Evolutionary conservation across 495 filamentous ascomycete species (phyloP), one percentile per base, ranked within the genome.

Genomic region (Talaromyces adpressus): DNA sequence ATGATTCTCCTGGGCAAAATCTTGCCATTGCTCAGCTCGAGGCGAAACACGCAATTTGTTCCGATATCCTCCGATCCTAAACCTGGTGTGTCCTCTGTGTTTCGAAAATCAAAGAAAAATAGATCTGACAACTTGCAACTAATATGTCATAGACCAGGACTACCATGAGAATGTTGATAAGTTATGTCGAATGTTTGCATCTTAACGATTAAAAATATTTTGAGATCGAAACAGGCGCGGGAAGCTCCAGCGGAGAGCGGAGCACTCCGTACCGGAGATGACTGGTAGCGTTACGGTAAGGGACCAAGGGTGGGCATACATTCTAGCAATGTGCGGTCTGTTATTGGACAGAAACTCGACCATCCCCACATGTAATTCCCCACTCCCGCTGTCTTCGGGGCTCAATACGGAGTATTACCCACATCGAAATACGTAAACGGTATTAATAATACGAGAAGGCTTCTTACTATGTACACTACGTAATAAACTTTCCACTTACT

Each of bases 161-260:
- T 27, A 27, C 4, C 25, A 27, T 27, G 25, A 27, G 4, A 27
- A 27, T 27, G 25, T 27, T 27, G 2, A 27, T 27, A 27, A 2
- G 25, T 27, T 6, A 6, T 3, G 5, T 32, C 30, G 30, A 32
- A 36, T 14, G 34, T 11, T 36, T 14, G 34, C 34, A 36, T 12
- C 3, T 36, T 36, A 32, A n/a, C 9, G 32, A 36, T 36, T 41
- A 2, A 16, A 41, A 39, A 41, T 6, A 41, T 41, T 12, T 41
- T 16, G 36, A 41, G 36, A 41, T 49, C 45, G n/a, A 49, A 49
- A 49, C 45, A 49, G 45, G n/a, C 45, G 52, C 22, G 22, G 51
- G 51, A 53, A 27, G 22, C 52, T 27, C 52, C 52, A 56, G 52
- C 52, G 52, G 52, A 56, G 52, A 56, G 52, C 52, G 52, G 52